Conservation (phyloP, 768 basidiomycete genomes). For the Boletellus ananiceps region DNA sequence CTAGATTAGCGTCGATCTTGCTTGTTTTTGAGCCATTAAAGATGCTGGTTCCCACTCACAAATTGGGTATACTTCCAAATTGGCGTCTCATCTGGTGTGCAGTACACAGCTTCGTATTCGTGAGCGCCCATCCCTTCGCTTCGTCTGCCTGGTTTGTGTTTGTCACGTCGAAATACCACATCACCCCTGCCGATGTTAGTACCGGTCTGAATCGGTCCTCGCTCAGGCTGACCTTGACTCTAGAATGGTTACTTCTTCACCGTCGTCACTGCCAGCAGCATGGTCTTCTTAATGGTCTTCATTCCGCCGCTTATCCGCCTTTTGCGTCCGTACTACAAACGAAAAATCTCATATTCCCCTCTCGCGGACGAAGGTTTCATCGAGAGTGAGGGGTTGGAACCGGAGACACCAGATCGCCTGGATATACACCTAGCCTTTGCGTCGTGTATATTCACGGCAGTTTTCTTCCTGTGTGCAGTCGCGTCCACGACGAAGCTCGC, state of each 20-base stretch:
- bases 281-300: constrained; percentile 16
- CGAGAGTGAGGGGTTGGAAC: not conserved
- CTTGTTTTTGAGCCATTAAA: constrained; percentile 24
- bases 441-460: constrained; percentile 14
- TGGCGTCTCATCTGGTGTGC: constrained; percentile 31
- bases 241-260: constrained; percentile 30
- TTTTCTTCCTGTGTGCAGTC: constrained; percentile 14
- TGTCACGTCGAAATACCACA: constrained; percentile 22
- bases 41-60: constrained; percentile 17
- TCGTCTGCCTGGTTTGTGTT: constrained; percentile 19
- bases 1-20: not conserved
- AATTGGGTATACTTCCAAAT: constrained; percentile 17
- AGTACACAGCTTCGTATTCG: constrained; percentile 22
- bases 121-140: constrained; percentile 13
- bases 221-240: not conserved
- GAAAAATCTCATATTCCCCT: not conserved
- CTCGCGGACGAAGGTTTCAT: not conserved
- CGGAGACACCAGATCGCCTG: constrained; percentile 23
- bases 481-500: constrained; percentile 4
- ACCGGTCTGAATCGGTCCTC: not conserved
- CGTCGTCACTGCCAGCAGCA: constrained; percentile 10
- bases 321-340: constrained; percentile 26
- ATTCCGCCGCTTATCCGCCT: constrained; percentile 22
- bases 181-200: constrained; percentile 27
- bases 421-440: constrained; percentile 27